Conservation (phyloP, 148 eudicot genomes). For the Amaranthus cruentus region DNA sequence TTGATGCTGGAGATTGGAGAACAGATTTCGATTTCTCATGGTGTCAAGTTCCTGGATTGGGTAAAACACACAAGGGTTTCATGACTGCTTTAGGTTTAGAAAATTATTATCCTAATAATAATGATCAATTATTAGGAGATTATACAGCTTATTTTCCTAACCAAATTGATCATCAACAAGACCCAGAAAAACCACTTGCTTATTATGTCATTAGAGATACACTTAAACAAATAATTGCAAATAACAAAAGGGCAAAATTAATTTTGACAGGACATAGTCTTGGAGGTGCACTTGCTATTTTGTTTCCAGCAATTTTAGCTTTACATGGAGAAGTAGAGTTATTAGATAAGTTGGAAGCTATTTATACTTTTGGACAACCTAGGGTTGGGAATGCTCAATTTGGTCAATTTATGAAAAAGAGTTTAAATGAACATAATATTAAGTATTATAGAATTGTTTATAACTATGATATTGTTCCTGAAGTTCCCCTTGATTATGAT, state of each 20-base stretch:
- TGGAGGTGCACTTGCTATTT: conserved; percentile 69
- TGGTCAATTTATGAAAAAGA: conserved; percentile 38
- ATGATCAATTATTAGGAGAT: not conserved
- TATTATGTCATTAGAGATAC: conserved; percentile 47
- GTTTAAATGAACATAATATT: conserved; percentile 25
- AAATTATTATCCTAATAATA: conserved; percentile 9
- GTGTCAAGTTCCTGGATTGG: conserved; percentile 40
- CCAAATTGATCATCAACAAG: conserved; percentile 9
- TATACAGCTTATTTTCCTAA: conserved; percentile 34
- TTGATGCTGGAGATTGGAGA: conserved; percentile 58
- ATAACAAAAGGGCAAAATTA: conserved; percentile 32
- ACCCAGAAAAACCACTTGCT: conserved; percentile 27
- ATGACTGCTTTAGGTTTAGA: conserved; percentile 65
- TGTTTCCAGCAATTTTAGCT: conserved; percentile 56
- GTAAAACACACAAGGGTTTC: conserved; percentile 66
- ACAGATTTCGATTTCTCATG: conserved; percentile 66
- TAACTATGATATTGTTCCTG: conserved; percentile 60
- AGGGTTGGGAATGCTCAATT: conserved; percentile 64
- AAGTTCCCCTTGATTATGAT: conserved; percentile 48
- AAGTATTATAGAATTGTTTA: conserved; percentile 64
- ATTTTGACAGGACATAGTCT: conserved; percentile 81
- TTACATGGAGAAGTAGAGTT: conserved; percentile 41
- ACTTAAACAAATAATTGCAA: conserved; percentile 27
- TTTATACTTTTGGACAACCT: conserved; percentile 82
- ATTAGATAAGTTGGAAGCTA: conserved; percentile 38